Conservation (phyloP, 2,329 filamentous ascomycete genomes). For the Fusarium zealandicum region DNA sequence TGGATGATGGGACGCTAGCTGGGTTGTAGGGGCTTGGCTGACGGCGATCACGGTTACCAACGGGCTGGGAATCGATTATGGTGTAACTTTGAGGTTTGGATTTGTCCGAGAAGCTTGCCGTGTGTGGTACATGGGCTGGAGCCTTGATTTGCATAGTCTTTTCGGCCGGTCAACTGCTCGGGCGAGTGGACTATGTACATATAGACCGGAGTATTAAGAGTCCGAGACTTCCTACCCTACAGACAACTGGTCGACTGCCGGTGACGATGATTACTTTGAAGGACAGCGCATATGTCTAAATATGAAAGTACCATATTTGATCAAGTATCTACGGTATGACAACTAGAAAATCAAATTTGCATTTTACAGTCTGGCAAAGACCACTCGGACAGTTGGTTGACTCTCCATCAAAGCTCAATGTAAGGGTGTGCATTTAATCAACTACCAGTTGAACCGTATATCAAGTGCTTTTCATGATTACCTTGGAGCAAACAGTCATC, state of each 20-base stretch:
- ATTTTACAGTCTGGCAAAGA: no score
- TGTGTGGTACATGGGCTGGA: neutral
- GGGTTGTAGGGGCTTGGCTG: neutral
- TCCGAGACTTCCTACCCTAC: neutral
- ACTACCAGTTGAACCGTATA: no score
- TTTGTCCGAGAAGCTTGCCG: slow-evolving; percentile 5
- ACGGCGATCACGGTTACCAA: neutral
- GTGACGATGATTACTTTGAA: no score
- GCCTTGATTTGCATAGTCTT: neutral
- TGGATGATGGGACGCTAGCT: neutral
- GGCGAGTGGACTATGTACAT: neutral
- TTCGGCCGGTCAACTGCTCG: neutral
- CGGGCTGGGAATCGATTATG: neutral
- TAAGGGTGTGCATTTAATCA: no score
- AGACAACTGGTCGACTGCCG: no score
- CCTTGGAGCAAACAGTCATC: neutral
- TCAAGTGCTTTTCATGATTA: neutral
- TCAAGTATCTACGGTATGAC: no score
- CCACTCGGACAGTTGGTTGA: no score
- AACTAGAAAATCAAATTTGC: no score
- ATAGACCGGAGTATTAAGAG: no score
- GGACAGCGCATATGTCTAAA: no score
- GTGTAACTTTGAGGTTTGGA: neutral
- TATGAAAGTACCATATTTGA: no score
- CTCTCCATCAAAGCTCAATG: no score